Evolutionary conservation across 352 stramenopile genomes (phyloP).

Genomic region (Globisporangium nodosum): DNA sequence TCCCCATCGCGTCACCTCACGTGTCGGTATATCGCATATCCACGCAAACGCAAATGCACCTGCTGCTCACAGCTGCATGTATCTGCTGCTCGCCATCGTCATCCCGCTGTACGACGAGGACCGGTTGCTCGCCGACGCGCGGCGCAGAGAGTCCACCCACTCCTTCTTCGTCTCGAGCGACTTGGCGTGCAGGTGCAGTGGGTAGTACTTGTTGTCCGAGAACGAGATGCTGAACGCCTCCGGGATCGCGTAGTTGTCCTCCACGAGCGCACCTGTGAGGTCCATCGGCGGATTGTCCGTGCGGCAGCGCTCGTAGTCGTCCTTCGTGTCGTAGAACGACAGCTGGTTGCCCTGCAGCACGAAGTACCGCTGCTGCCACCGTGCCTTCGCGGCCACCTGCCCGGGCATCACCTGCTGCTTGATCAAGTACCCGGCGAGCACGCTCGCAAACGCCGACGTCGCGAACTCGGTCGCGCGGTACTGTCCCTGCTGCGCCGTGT

Average conservation of each 20-base stretch:
- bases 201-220: conserved; percentile 73
- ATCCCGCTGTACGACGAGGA: conserved; percentile 12
- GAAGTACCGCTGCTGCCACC: conserved; percentile 88
- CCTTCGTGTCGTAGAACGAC: conserved; percentile 83
- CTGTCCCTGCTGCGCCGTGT: conserved; percentile 81
- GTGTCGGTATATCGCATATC: too few species aligned
- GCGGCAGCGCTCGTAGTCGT: conserved; percentile 80
- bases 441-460: conserved; percentile 53
- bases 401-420: conserved; percentile 69
- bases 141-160: conserved; percentile 73
- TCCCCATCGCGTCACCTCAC: not conserved
- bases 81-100: conserved; percentile 18
- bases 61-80: conserved; percentile 27
- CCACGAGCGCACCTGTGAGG: conserved; percentile 61
- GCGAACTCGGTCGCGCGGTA: conserved; percentile 84
- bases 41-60: not conserved
- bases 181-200: conserved; percentile 77
- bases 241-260: conserved; percentile 71
- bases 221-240: conserved; percentile 84
- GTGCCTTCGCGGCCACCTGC: conserved; percentile 32
- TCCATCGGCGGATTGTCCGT: conserved; percentile 80
- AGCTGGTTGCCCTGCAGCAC: conserved; percentile 73
- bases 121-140: conserved; percentile 28
- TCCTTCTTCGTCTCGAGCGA: conserved; percentile 71
- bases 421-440: conserved; percentile 82